A percentile compares a stretch with the other conserved stretches of the same genome.
Evolutionary conservation across 1,284 basidiomycete species (phyloP).

Genomic region (Leccinum colubrinum): DNA sequence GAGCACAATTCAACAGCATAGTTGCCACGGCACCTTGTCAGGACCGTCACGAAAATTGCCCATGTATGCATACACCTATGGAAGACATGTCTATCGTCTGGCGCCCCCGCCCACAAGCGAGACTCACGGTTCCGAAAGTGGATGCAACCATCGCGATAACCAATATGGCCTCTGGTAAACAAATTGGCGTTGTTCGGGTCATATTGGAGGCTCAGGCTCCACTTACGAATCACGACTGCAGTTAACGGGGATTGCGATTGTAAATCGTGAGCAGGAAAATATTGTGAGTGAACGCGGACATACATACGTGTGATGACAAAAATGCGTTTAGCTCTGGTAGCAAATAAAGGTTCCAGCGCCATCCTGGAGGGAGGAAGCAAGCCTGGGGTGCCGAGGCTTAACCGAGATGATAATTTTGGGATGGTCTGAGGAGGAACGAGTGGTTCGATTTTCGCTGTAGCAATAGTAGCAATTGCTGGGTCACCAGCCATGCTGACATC

Average conservation of each 20-base stretch:
- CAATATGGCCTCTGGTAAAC: slow-evolving; percentile 43
- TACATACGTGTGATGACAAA: slow-evolving; percentile 63
- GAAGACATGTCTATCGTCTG: slow-evolving; percentile 3
- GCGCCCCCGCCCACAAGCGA: neutral
- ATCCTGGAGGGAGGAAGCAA: slow-evolving; percentile 36
- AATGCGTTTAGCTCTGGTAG: slow-evolving; percentile 61
- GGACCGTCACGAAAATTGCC: slow-evolving; percentile 28
- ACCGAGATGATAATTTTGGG: neutral
- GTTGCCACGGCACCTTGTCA: slow-evolving; percentile 49
- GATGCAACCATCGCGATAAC: slow-evolving; percentile 56
- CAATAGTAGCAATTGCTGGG: neutral
- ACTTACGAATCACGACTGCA: slow-evolving; percentile 48
- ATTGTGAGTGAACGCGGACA: neutral
- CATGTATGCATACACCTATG: slow-evolving; percentile 55
- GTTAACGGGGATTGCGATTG: slow-evolving; percentile 10
- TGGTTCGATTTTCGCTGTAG: neutral
- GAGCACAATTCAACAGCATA: slow-evolving; percentile 6
- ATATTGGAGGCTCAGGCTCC: slow-evolving; percentile 1
- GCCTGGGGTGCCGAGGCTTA: slow-evolving; percentile 11
- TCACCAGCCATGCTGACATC: neutral
- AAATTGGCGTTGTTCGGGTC: slow-evolving; percentile 7
- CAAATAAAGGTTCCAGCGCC: slow-evolving; percentile 64
- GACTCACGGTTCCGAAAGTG: slow-evolving; percentile 48
- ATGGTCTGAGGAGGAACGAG: neutral
- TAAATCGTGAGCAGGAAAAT: slow-evolving; percentile 10